phyloP scores from a whole-genome alignment of 176 grass and related monocot genomes.

The Saccharum spontaneum region DNA sequence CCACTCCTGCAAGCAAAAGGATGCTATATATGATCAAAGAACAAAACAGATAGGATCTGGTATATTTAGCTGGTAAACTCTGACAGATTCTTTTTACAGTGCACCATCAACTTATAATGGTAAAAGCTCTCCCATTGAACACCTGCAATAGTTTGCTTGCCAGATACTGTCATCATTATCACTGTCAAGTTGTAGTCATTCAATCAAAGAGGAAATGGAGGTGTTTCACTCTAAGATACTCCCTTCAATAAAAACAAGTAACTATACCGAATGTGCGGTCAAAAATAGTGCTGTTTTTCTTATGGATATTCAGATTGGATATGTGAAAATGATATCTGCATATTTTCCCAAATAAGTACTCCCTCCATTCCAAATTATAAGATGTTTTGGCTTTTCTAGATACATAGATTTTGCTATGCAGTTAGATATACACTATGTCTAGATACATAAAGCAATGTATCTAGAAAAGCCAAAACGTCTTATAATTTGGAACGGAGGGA shows the following conservation, averaged over 20 bases:
- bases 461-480: background rate
- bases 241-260: background rate
- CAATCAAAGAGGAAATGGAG: background rate
- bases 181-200: constrained; percentile 1
- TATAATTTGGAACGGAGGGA: background rate
- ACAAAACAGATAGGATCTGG: constrained; percentile 9
- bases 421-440: too few species aligned
- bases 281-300: background rate
- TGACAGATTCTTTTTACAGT: constrained; percentile 17
- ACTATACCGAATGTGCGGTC: background rate
- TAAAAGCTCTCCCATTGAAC: constrained; percentile 26
- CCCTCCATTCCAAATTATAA: too few species aligned
- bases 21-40: constrained; percentile 39
- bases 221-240: background rate
- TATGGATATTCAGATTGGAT: background rate
- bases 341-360: background rate
- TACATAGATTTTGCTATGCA: too few species aligned
- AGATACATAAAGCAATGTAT: background rate
- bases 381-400: too few species aligned
- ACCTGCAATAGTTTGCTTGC: background rate
- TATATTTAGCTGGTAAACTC: constrained; percentile 14
- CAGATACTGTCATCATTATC: constrained; percentile 1
- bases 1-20: constrained; percentile 67
- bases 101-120: constrained; percentile 12
- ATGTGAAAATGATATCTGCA: background rate